A percentile compares a stretch with the other conserved stretches of the same genome.
phyloP scores from a whole-genome alignment of 352 stramenopile species.

The Phytophthora foliorum region DNA sequence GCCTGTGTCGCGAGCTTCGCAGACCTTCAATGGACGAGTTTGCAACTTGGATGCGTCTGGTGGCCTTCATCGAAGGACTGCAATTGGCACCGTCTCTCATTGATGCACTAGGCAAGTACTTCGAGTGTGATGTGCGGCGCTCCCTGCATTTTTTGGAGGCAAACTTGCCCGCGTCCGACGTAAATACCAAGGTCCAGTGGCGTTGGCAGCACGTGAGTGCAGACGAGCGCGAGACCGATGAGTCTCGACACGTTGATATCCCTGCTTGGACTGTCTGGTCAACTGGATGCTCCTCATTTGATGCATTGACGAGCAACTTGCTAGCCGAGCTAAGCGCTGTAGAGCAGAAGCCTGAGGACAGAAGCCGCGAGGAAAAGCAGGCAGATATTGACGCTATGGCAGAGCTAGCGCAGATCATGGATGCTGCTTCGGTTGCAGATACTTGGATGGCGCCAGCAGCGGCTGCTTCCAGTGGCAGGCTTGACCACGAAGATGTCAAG shows the following conservation, averaged over 20 bases:
- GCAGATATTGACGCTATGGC: constrained; percentile 49
- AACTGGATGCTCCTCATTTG: constrained; percentile 50
- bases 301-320: constrained; percentile 72
- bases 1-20: constrained; percentile 47
- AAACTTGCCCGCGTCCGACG: constrained; percentile 38
- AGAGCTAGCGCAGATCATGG: constrained; percentile 56
- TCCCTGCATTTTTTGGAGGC: constrained; percentile 78
- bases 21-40: constrained; percentile 72
- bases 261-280: constrained; percentile 64
- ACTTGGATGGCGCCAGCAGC: constrained; percentile 40
- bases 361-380: constrained; percentile 50
- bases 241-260: constrained; percentile 24
- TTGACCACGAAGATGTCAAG: constrained; percentile 27
- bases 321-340: constrained; percentile 45
- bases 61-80: constrained; percentile 67
- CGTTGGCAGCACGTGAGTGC: constrained; percentile 31
- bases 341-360: constrained; percentile 38
- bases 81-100: constrained; percentile 47
- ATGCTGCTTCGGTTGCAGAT: constrained; percentile 58
- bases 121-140: constrained; percentile 73
- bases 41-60: constrained; percentile 66
- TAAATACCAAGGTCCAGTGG: constrained; percentile 32
- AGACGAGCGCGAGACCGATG: constrained; percentile 13
- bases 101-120: constrained; percentile 59
- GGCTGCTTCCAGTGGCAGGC: background rate